A percentile compares a stretch with the other conserved stretches of the same genome.
Evolutionary conservation across 148 eudicot species (phyloP).

Genomic region (Cornus kousa): DNA sequence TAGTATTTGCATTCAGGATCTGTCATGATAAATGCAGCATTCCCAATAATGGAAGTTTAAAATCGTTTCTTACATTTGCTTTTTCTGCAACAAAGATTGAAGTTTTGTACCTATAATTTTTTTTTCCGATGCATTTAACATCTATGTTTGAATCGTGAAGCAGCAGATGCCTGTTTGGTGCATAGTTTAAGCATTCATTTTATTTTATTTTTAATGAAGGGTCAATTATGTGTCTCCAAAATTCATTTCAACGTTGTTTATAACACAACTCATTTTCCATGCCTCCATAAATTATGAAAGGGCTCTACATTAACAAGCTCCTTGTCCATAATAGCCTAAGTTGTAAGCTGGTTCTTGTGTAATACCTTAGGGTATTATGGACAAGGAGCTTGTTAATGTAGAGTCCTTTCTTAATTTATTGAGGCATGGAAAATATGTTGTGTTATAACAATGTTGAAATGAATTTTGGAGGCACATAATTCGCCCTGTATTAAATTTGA

Average conservation of each 20-base stretch:
- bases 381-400: background rate
- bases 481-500: background rate
- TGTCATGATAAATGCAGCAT: background rate
- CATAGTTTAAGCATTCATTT: background rate
- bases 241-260: background rate
- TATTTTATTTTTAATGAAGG: no score
- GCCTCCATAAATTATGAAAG: background rate
- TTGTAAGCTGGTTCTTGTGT: background rate
- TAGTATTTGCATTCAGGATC: no score
- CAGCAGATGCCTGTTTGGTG: background rate
- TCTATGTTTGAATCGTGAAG: background rate
- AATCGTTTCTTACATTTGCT: background rate
- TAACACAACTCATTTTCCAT: background rate
- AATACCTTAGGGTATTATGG: background rate
- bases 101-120: background rate
- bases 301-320: background rate
- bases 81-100: background rate
- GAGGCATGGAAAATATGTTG: background rate
- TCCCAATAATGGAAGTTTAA: background rate
- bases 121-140: background rate
- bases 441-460: background rate
- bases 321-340: background rate
- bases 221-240: background rate
- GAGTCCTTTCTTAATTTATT: background rate
- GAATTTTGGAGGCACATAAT: background rate